Conservation (phyloP, 2,329 filamentous ascomycete species). For the Fusarium sp. region DNA sequence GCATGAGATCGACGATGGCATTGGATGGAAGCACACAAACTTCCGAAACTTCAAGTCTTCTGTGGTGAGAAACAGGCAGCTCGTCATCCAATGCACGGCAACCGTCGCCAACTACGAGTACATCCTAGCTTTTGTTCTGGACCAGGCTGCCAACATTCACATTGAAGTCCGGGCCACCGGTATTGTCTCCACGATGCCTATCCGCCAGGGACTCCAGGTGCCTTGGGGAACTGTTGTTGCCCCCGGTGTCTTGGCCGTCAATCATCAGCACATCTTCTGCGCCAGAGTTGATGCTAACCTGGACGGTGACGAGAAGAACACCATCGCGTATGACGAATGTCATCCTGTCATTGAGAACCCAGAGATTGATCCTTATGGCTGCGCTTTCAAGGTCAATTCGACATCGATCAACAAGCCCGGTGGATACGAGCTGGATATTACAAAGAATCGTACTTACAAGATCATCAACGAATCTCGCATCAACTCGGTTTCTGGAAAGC, state of each 20-base stretch:
- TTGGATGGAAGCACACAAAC: conserved; percentile 80
- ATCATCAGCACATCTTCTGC: conserved; percentile 80
- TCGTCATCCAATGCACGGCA: conserved; percentile 78
- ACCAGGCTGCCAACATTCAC: conserved; percentile 72
- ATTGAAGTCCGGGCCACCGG: conserved; percentile 77
- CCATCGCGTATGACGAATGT: conserved; percentile 62
- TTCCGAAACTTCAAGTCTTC: conserved; percentile 72
- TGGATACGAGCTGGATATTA: conserved; percentile 68
- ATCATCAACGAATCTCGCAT: conserved; percentile 62
- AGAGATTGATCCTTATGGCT: conserved; percentile 72
- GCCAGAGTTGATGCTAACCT: conserved; percentile 75
- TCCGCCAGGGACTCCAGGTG: conserved; percentile 67
- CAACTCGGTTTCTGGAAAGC: conserved; percentile 64
- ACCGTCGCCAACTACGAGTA: conserved; percentile 81
- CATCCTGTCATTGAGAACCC: conserved; percentile 57
- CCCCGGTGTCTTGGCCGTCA: conserved; percentile 74
- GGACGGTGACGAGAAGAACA: conserved; percentile 63
- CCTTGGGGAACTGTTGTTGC: conserved; percentile 73
- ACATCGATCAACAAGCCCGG: conserved; percentile 61
- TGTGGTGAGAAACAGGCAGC: conserved; percentile 70
- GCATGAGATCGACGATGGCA: conserved; percentile 79
- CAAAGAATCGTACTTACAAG: conserved; percentile 65
- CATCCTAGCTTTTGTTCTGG: conserved; percentile 66
- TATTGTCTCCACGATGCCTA: conserved; percentile 72
- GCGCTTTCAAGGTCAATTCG: conserved; percentile 70